Percentiles rank a stretch among this genome's conserved stretches.
Evolutionary conservation across 805 yeast genomes (phyloP).

Genomic region (Candida silvicultrix): DNA sequence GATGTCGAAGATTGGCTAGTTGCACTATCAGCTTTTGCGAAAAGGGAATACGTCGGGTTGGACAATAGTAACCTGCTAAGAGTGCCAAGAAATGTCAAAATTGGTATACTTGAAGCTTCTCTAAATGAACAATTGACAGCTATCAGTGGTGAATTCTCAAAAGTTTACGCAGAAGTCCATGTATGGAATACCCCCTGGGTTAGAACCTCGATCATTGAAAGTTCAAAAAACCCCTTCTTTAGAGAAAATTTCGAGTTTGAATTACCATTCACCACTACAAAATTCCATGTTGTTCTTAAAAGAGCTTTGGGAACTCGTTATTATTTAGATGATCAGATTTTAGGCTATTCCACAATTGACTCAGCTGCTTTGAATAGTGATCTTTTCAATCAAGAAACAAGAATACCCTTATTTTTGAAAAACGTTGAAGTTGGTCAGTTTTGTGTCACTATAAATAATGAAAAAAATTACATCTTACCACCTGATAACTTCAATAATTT

Average conservation of each 20-base stretch:
- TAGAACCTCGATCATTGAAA: constrained; percentile 59
- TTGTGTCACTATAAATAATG: constrained; percentile 41
- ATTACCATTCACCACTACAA: constrained; percentile 45
- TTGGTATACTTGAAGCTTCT: constrained; percentile 63
- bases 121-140: constrained; percentile 26
- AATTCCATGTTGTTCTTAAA: constrained; percentile 43
- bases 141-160: constrained; percentile 6
- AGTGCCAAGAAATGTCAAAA: constrained; percentile 43
- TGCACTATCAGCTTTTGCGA: constrained; percentile 57
- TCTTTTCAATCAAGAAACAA: constrained; percentile 20
- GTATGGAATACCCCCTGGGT: constrained; percentile 77
- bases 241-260: constrained; percentile 68
- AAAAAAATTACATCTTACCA: constrained; percentile 54
- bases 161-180: constrained; percentile 60
- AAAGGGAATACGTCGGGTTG: constrained; percentile 39
- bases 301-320: constrained; percentile 11
- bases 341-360: constrained; percentile 13
- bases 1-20: constrained; percentile 78
- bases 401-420: constrained; percentile 39
- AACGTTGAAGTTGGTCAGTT: constrained; percentile 49
- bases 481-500: constrained; percentile 54
- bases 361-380: constrained; percentile 16
- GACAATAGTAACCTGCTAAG: constrained; percentile 33
- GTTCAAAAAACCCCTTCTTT: constrained; percentile 64
- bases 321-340: constrained; percentile 28